Evolutionary conservation across 2,329 filamentous ascomycete genomes (phyloP).

Genomic region (Neopestalotiopsis rosae): DNA sequence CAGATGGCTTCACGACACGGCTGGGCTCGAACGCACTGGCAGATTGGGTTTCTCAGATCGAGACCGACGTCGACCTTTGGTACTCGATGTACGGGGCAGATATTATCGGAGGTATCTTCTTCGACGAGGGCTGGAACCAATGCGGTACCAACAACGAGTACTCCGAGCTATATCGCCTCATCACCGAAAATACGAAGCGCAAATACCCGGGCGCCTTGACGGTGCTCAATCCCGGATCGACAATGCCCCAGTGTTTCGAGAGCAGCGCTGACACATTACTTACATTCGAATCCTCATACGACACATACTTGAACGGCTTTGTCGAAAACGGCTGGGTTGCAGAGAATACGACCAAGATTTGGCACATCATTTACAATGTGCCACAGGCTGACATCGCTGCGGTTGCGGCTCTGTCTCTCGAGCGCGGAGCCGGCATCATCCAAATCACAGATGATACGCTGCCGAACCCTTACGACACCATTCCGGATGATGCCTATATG

Average conservation of each 20-base stretch:
- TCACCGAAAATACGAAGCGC: not conserved
- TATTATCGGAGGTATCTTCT: not conserved
- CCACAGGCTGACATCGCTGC: not conserved
- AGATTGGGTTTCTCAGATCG: not conserved
- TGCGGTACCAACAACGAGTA: not conserved
- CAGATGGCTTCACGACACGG: not conserved
- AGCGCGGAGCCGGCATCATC: not conserved
- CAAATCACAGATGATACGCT: conserved; percentile 1
- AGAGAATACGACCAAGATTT: not conserved
- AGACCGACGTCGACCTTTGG: not conserved
- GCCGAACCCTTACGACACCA: conserved; percentile 1
- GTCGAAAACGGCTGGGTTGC: not conserved
- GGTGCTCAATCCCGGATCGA: not conserved
- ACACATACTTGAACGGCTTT: not conserved
- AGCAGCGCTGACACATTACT: not conserved
- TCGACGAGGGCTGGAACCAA: not conserved
- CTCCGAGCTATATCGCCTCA: not conserved
- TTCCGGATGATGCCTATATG: not conserved
- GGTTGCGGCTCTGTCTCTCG: not conserved
- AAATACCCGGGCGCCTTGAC: not conserved
- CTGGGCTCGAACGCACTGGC: not conserved
- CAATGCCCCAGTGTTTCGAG: not conserved
- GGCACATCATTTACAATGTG: conserved; percentile 3
- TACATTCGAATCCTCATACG: not conserved
- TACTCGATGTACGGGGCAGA: not conserved